Evolutionary conservation across 768 basidiomycete genomes (phyloP).

Genomic region (Ephemerocybe angulata): DNA sequence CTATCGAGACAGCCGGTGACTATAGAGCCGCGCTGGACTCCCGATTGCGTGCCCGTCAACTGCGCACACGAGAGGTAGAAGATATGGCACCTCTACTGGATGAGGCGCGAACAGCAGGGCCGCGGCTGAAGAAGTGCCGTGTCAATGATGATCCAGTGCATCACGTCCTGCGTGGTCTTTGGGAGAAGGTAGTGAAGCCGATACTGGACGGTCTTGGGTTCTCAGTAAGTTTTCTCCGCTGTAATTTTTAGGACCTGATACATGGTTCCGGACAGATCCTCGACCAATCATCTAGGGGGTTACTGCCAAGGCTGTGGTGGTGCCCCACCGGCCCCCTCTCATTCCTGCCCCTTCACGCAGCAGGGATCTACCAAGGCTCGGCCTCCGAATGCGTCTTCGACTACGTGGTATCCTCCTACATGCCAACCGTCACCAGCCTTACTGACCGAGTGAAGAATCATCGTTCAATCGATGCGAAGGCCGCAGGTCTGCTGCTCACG

Average conservation of each 20-base stretch:
- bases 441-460: neutral
- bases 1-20: neutral
- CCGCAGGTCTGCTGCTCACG: conserved; percentile 5
- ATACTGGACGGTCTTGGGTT: conserved; percentile 3
- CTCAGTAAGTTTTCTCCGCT: conserved; percentile 4
- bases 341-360: conserved; percentile 31
- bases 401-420: conserved; percentile 17
- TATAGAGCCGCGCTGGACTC: neutral
- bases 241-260: neutral
- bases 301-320: conserved; percentile 21
- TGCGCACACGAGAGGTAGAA: neutral
- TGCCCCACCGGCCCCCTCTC: conserved; percentile 26
- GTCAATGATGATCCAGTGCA: no score
- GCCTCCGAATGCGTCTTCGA: conserved; percentile 3
- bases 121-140: no score
- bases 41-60: neutral
- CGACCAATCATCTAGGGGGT: neutral
- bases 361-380: conserved; percentile 20
- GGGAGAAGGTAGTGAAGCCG: conserved; percentile 7
- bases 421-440: conserved; percentile 9
- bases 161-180: conserved; percentile 1
- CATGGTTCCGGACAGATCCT: neutral
- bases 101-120: no score
- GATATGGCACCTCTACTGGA: no score
- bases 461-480: neutral